Evolutionary conservation across 176 grass and related monocot genomes (phyloP), one percentile per base, ranked within the genome.

Genomic region (Eleusine coracana): DNA sequence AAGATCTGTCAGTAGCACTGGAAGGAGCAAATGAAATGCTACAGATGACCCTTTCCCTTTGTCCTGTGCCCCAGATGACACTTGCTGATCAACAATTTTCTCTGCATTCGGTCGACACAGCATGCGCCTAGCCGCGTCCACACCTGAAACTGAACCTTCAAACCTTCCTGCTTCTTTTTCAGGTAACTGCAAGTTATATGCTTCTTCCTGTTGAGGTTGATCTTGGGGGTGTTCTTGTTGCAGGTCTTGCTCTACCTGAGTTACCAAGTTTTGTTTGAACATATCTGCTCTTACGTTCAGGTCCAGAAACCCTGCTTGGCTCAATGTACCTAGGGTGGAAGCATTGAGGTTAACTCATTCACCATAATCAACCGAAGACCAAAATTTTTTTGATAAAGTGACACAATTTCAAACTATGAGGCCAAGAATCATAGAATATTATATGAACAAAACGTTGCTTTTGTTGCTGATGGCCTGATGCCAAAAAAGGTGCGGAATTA

Each of bases 11-110:
- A 88, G 88, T 87, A 98, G 87, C 45, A 95, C 88, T 46, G 45
- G 45, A 87, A 98, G 95, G 41, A 98, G 76, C 96, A 98, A 84
- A 68, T 98, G 89, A 77, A 98, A 95, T 65, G 92, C 88, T 88
- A 98, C 93, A 29, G 31, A 31, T 31, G 31, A 31, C 31, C 31
- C 31, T 31, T 31, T 31, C 31, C 31, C 31, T 31, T 31, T 31
- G 2, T 31, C 31, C 31, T 31, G 31, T 31, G 74, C 82, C 81
- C 85, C 79, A 83, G 78, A 61, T 87, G 77, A 54, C 68, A 76
- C 85, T 88, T 41, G 40, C 40, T 95, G 90, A 76, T 82, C 90
- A 59, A 70, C 55, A 42, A 46, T 55, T 76, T 63, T 5, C 40
- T 76, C 71, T 49, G 38, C 58, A 73, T 86, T 74, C 45, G 82